These are phyloP conservation scores for Lecanicillium sp. DNA, from an alignment of 2,329 filamentous ascomycete species.

Conservation along the genomic window DNA sequence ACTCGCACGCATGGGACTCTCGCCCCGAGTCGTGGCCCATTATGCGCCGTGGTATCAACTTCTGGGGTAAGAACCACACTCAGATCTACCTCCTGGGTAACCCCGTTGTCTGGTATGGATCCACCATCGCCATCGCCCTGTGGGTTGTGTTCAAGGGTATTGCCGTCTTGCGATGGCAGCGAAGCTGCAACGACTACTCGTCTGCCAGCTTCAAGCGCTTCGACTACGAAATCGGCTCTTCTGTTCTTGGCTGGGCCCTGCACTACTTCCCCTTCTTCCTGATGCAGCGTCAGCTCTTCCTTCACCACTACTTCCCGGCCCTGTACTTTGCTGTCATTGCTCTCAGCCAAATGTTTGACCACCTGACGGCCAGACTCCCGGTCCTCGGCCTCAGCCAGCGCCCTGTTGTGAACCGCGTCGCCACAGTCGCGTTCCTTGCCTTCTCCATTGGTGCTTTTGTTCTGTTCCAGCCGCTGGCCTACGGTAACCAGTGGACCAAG, in stretches of 20 bases:
- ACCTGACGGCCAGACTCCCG: constrained; percentile 64
- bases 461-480: constrained; percentile 82
- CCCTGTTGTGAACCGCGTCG: constrained; percentile 66
- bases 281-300: constrained; percentile 95
- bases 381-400: constrained; percentile 57
- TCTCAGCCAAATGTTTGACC: constrained; percentile 86
- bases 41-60: constrained; percentile 92
- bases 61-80: constrained; percentile 90
- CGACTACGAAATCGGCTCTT: constrained; percentile 90
- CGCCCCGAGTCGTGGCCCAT: constrained; percentile 90
- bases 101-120: constrained; percentile 89
- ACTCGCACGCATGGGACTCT: constrained; percentile 97
- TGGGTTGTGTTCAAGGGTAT: constrained; percentile 83
- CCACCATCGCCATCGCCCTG: constrained; percentile 66
- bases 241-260: constrained; percentile 88
- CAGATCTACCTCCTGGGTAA: constrained; percentile 97
- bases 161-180: constrained; percentile 87
- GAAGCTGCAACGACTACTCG: constrained; percentile 80
- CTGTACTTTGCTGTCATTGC: constrained; percentile 91
- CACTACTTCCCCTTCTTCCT: constrained; percentile 99
- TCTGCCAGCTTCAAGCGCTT: constrained; percentile 86
- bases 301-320: constrained; percentile 97
- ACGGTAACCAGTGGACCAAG: constrained; percentile 92
- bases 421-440: constrained; percentile 66
- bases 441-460: constrained; percentile 69